Base-by-base conservation (phyloP, 495 filamentous ascomycete genomes). In the Tuber brumale region DNA sequence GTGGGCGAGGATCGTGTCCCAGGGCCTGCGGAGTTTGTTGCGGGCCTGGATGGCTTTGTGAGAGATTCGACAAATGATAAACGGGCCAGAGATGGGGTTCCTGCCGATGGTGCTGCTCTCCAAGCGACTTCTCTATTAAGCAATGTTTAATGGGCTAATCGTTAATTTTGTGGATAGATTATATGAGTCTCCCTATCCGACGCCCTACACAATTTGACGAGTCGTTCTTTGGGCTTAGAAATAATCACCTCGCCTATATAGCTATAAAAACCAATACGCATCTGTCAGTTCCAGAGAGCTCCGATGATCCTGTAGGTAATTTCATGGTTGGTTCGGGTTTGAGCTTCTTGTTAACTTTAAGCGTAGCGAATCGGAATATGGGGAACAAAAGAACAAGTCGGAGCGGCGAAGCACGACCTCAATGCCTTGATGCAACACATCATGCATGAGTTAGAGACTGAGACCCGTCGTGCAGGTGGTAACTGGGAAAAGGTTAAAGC, bases 221-320 rank as follows among this genome's bases (percentile, higher is more conserved):
- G 10, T 61, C 44, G 8, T 82, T 82, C 61, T 80, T 82, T 70
- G 81, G 81, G 16, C 74, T 61, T 2, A 72, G 70, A 31, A 73
- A 48, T 41, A 72, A 80, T 12, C 79, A 82, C 46, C 74, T 82
- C 51, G 66, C 70, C 18, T 75, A 82, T 70, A 82, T 82, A 43
- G 81, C 77, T 12, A 72, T 51, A 37, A 82, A 82, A 72, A 83
- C 81, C 9, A 73, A 73, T 70, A 83, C 82, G 18, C 77, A 80
- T 57, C 51, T 83, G n/a, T 71, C 76, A 9, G 75, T 78, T 69
- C 81, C 81, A 1, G 23, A 45, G 14, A 45, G 57, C 41, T 51
- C 70, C 23, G 18, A 61, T 23, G 75, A 82, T 19, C 78, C 81
- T 44, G 76, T 80, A 71, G 73, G 78, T 42, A 14, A 66, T 37